A percentile compares a stretch with the other conserved stretches of the same genome.
Conservation (phyloP, 495 filamentous ascomycete genomes). For the Daldinia caldariorum region DNA sequence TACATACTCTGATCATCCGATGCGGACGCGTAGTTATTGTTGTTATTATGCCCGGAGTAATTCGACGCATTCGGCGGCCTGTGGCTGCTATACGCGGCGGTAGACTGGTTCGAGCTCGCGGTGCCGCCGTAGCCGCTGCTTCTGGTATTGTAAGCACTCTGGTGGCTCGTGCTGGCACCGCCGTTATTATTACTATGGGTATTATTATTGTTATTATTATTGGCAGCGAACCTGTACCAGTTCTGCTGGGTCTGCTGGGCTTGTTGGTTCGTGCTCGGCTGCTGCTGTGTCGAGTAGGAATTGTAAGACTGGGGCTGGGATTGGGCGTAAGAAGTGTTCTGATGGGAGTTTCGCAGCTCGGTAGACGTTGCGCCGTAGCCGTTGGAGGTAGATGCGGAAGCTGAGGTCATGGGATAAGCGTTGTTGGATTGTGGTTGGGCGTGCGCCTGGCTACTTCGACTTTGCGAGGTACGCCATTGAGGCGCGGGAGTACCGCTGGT, state of each 20-base stretch:
- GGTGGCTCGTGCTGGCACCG: neutral
- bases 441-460: slow-evolving; percentile 28
- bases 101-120: slow-evolving; percentile 15
- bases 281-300: slow-evolving; percentile 36
- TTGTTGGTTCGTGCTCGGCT: slow-evolving; percentile 39
- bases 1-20: slow-evolving; percentile 45
- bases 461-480: slow-evolving; percentile 44
- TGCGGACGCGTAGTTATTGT: slow-evolving; percentile 27
- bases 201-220: slow-evolving; percentile 26
- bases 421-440: slow-evolving; percentile 28
- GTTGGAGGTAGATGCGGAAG: slow-evolving; percentile 29
- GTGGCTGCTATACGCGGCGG: slow-evolving; percentile 28
- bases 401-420: slow-evolving; percentile 34
- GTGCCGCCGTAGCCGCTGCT: slow-evolving; percentile 28
- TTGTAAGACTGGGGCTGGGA: slow-evolving; percentile 39
- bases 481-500: slow-evolving; percentile 15
- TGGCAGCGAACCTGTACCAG: slow-evolving; percentile 42
- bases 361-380: slow-evolving; percentile 35
- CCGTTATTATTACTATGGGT: slow-evolving; percentile 34
- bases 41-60: slow-evolving; percentile 31
- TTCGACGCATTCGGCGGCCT: slow-evolving; percentile 31
- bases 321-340: slow-evolving; percentile 37
- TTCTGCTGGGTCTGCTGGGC: slow-evolving; percentile 20
- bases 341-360: slow-evolving; percentile 18
- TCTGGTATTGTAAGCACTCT: neutral